phyloP scores from a whole-genome alignment of 2,329 filamentous ascomycete species.

The Phyllosticta citribraziliensis region DNA sequence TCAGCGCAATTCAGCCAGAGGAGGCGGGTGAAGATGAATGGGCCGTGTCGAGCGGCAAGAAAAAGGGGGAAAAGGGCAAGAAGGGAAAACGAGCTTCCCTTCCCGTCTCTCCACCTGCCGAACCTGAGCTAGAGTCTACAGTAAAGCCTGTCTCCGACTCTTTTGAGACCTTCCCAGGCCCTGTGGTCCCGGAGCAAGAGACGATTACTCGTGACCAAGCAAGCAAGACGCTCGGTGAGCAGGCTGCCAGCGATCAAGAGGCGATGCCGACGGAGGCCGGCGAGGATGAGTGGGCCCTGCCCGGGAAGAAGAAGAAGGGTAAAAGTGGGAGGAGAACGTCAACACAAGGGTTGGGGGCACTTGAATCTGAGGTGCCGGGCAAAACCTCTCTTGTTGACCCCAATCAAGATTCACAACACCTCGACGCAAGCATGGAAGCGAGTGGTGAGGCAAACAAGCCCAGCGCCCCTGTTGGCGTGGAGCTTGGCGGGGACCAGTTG shows the following conservation, averaged over 20 bases:
- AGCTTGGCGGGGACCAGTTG: too few species aligned
- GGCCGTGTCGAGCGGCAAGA: neutral
- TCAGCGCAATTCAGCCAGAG: neutral
- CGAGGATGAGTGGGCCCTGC: constrained; percentile 10
- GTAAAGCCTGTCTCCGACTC: neutral
- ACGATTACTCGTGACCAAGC: too few species aligned
- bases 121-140: neutral
- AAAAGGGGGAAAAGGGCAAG: constrained; percentile 20
- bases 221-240: too few species aligned
- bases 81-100: constrained; percentile 16
- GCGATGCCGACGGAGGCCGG: neutral
- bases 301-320: constrained; percentile 15
- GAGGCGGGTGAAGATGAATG: constrained; percentile 2
- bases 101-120: neutral
- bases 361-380: too few species aligned
- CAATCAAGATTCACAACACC: too few species aligned
- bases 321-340: constrained; percentile 14
- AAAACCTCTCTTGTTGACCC: too few species aligned
- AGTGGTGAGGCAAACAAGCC: too few species aligned
- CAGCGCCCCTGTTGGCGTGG: too few species aligned
- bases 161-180: neutral
- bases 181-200: neutral
- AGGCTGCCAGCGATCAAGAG: too few species aligned
- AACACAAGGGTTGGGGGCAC: too few species aligned
- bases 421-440: too few species aligned